phyloP scores from a whole-genome alignment of 2,329 filamentous ascomycete species.

The Nemania abortiva region DNA sequence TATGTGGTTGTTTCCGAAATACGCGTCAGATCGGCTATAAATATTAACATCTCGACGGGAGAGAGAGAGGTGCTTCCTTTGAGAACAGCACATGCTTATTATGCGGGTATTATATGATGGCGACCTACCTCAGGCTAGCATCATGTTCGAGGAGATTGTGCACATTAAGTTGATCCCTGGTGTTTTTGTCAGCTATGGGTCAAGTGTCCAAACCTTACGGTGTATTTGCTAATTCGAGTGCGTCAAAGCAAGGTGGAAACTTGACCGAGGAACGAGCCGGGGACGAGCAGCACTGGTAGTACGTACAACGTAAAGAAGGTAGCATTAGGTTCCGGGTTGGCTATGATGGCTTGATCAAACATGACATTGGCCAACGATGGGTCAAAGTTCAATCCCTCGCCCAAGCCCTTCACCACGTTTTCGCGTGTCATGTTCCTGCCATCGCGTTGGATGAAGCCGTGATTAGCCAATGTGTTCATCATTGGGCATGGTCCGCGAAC shows the following conservation, averaged over 20 bases:
- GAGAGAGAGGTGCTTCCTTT: not conserved
- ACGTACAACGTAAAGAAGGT: constrained; percentile 56
- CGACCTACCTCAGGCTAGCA: constrained; percentile 56
- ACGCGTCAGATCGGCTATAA: constrained; percentile 60
- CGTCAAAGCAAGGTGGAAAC: not conserved
- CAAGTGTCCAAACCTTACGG: not conserved
- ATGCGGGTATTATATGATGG: too few species aligned
- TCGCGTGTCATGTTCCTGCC: constrained; percentile 57
- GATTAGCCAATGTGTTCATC: constrained; percentile 64
- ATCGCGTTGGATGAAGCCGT: constrained; percentile 60
- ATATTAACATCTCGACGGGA: not conserved
- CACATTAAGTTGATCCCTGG: constrained; percentile 51
- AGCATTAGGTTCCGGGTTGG: constrained; percentile 59
- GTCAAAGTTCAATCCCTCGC: constrained; percentile 59
- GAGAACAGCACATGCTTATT: too few species aligned
- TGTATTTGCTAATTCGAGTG: not conserved
- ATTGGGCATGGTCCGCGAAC: constrained; percentile 62
- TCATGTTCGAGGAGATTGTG: constrained; percentile 64
- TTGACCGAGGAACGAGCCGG: not conserved
- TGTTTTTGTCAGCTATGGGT: not conserved
- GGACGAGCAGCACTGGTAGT: not conserved
- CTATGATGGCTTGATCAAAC: constrained; percentile 57
- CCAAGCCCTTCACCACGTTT: constrained; percentile 55
- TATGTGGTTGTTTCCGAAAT: constrained; percentile 62
- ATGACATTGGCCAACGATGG: constrained; percentile 54